Conservation (phyloP, 2,329 filamentous ascomycete genomes). For the Pochonia chlamydosporia region DNA sequence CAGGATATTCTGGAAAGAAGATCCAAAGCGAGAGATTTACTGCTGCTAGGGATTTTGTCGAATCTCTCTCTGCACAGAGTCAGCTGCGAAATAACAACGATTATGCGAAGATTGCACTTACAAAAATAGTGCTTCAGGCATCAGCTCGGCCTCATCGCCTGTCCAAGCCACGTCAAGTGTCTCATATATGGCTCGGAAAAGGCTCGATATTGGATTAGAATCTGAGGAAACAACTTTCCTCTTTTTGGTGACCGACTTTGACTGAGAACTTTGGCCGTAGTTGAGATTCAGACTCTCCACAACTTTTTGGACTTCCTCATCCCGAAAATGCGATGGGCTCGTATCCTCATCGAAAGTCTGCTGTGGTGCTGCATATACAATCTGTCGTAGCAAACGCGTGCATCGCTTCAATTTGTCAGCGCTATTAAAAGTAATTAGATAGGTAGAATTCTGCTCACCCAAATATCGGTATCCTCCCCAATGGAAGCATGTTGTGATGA, state of each 20-base stretch:
- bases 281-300: conserved; percentile 24
- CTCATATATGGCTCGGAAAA: conserved; percentile 20
- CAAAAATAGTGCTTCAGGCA: conserved; percentile 35
- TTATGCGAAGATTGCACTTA: conserved; percentile 28
- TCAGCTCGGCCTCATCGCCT: conserved; percentile 17
- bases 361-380: conserved; percentile 14
- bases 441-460: conserved; percentile 24
- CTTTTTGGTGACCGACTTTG: conserved; percentile 19
- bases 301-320: conserved; percentile 19
- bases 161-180: conserved; percentile 20
- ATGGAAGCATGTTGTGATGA: conserved; percentile 24
- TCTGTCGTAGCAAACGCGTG: conserved; percentile 21
- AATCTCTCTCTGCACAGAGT: conserved; percentile 32
- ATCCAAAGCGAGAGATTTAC: conserved; percentile 48
- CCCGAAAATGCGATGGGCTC: conserved; percentile 23
- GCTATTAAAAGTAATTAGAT: neutral
- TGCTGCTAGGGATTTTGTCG: conserved; percentile 36
- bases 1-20: conserved; percentile 47
- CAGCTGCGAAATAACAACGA: conserved; percentile 7
- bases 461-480: conserved; percentile 32
- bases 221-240: conserved; percentile 19
- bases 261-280: conserved; percentile 13
- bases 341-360: conserved; percentile 17
- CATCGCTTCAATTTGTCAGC: conserved; percentile 24
- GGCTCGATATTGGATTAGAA: conserved; percentile 13